Evolutionary conservation across 2,329 filamentous ascomycete genomes (phyloP), one percentile per base, ranked within the genome.

Genomic region (Stagonosporopsis cucurbitacearum): DNA sequence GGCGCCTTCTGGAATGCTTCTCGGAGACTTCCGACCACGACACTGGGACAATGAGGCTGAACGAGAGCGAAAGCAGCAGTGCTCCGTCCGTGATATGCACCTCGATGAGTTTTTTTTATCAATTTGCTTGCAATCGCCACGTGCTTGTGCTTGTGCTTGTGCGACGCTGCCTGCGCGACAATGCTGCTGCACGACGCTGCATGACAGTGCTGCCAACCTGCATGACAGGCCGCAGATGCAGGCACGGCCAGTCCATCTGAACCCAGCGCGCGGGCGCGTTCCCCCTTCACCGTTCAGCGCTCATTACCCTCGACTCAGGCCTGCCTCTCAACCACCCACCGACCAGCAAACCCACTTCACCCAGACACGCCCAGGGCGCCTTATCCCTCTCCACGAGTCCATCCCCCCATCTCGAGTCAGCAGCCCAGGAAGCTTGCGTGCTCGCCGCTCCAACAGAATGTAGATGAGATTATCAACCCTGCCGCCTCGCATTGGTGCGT

Each of bases 321-420:
- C 30, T 32, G 12, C 12, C 11, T 32, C 13, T 32, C 13, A 15
- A 32, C 30, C 30, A 32, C 30, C 12, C 30, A 30, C 25, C 25
- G 9, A 26, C 25, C 25, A 9, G 5, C 9, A 5, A 26, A 26
- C 4, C 25, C 25, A 26, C 25, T 5, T 26, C 5, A 30, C 28
- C 28, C 28, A 30, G 28, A 30, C 28, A 30, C n/a, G 17, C 20
- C 17, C 26, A 36, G 52, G 41, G 50, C 19, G 53, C 41, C 53
- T 50, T 50, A 47, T 41, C 22, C 32, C 17, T 4, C 13, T 13
- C n/a, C n/a, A n/a, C n/a, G n/a, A n/a, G n/a, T n/a, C n/a, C n/a
- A n/a, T n/a, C 13, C 30, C 30, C 17, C 37, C 36, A 54, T 40
- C 22, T 46, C 46, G 52, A 55, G 52, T 55, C 52, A 55, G 46